A percentile compares a stretch with the other conserved stretches of the same genome.
phyloP scores from a whole-genome alignment of 2,329 filamentous ascomycete genomes.

The Furcasterigmium sp. region DNA sequence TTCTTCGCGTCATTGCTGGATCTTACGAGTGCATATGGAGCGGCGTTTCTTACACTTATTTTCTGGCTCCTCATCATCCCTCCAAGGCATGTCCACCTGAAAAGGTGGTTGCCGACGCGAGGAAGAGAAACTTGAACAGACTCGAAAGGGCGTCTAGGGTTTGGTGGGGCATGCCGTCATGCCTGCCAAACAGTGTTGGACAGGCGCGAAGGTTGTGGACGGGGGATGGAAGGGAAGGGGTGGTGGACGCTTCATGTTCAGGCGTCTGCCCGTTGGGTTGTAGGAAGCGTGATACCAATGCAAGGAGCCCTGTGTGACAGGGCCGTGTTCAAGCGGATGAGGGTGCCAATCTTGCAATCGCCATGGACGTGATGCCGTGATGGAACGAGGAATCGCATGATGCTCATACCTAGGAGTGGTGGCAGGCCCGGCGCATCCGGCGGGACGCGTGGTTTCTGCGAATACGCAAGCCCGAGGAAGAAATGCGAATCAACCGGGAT shows the following conservation, averaged over 20 bases:
- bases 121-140: background rate
- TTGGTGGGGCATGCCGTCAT: no score
- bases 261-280: background rate
- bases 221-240: background rate
- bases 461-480: background rate
- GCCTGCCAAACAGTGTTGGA: background rate
- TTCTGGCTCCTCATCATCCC: background rate
- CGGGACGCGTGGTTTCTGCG: background rate
- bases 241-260: background rate
- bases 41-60: constrained; percentile 1
- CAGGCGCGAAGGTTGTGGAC: background rate
- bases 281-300: background rate
- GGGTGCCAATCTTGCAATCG: background rate
- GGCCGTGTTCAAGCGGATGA: background rate
- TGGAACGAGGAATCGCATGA: background rate
- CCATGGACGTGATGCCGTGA: background rate
- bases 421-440: background rate
- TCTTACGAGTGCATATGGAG: constrained; percentile 4
- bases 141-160: no score
- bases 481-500: background rate
- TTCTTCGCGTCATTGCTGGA: background rate
- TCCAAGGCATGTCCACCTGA: no score
- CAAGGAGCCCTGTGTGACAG: background rate
- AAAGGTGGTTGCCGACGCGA: constrained; percentile 3
- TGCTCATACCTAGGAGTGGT: background rate